Base-by-base conservation (phyloP, 176 grass and related monocot species). In the Guadua angustifolia region DNA sequence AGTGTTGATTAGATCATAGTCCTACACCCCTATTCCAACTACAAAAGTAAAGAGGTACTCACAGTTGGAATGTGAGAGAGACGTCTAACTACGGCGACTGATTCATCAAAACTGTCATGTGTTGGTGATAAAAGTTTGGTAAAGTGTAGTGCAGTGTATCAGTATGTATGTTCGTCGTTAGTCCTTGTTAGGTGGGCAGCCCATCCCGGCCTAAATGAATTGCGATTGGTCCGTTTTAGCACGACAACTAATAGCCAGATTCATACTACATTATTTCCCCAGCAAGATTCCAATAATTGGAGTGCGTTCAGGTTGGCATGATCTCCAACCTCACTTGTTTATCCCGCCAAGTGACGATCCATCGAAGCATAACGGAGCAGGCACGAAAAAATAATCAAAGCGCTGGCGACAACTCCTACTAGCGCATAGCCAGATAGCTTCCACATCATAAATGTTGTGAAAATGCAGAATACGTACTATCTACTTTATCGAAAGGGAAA, bases 371-470 rank as follows among this genome's bases (percentile, higher is more conserved):
- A 53, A 19, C 7, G 51, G 51, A 53, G 51, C 51, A 53, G 2
- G 7, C 61, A 79, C n/a, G 21, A 69, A 17, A 40, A 40, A 50
- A 85, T 80, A 32, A 80, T 51, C 22, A n/a, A 58, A 73, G 58
- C 38, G 13, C 7, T 52, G 47, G 57, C 36, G 24, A 67, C 75
- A 66, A 25, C 9, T 55, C 21, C 22, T 45, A 21, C 17, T 43
- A 73, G 47, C 39, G 26, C 64, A 19, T 69, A 59, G 62, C 19
- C 75, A 29, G 81, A 79, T 50, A 36, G 22, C 35, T 71, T 64
- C 46, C 66, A 59, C 62, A 50, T 40, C 26, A 63, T 14, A 53
- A 17, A 29, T 15, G 69, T 9, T 49, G 69, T 75, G 35, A 19
- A 33, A 40, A 44, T 33, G 66, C 11, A 17, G 9, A 60, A 21